These are phyloP conservation scores for Bidens hawaiensis DNA, from an alignment of 140 eudicot species.

Conservation along the genomic window DNA sequence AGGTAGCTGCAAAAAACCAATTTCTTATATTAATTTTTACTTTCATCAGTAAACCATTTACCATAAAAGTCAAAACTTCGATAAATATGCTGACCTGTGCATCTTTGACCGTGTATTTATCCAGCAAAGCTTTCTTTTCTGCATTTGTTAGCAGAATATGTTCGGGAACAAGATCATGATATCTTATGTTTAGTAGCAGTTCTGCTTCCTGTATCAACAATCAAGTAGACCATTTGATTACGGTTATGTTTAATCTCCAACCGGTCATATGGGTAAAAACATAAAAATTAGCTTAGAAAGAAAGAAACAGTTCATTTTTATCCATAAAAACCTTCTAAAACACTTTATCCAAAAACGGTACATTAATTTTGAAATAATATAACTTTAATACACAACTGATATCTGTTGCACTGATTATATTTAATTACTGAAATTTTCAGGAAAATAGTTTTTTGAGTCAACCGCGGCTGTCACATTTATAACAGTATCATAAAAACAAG, in stretches of 20 bases:
- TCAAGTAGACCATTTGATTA: background rate
- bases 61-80: constrained; percentile 10
- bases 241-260: background rate
- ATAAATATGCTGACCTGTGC: constrained; percentile 21
- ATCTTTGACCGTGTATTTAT: constrained; percentile 31
- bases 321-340: background rate
- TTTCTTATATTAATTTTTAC: constrained; percentile 1
- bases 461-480: no score
- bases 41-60: background rate
- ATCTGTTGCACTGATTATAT: no score
- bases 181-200: constrained; percentile 33
- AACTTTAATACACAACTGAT: no score
- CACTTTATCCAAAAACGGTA: no score
- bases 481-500: no score
- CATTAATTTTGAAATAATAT: no score
- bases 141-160: constrained; percentile 32
- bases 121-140: constrained; percentile 30
- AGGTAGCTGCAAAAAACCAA: constrained; percentile 30
- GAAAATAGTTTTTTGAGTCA: background rate
- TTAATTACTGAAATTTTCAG: no score
- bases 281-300: background rate
- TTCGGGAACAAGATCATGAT: constrained; percentile 37
- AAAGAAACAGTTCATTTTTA: background rate
- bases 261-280: background rate
- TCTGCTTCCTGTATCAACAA: constrained; percentile 32